These are phyloP conservation scores for Melampsora larici-populina DNA, from an alignment of 1,284 basidiomycete species.

Conservation along the genomic window DNA sequence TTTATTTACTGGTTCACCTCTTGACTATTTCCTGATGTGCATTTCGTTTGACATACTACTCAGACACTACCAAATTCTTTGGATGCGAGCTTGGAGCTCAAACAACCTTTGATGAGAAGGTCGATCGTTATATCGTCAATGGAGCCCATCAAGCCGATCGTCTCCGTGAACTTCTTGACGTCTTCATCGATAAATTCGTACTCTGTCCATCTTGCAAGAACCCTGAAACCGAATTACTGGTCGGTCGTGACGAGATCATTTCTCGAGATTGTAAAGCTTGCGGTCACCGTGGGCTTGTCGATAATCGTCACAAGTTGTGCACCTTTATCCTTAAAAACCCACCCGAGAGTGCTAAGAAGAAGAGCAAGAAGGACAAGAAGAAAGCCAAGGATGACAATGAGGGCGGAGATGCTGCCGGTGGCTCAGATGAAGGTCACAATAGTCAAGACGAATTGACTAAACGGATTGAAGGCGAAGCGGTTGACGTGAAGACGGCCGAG, in stretches of 20 bases:
- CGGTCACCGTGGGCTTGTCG: slow-evolving; percentile 82
- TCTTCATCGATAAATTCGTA: slow-evolving; percentile 97
- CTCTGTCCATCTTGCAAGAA: slow-evolving; percentile 98
- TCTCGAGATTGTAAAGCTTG: slow-evolving; percentile 98
- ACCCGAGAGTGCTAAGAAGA: slow-evolving; percentile 66
- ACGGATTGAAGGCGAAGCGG: slow-evolving; percentile 59
- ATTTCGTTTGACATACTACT: neutral
- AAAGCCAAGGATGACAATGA: slow-evolving; percentile 53
- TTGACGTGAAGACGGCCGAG: slow-evolving; percentile 58
- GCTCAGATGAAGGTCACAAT: slow-evolving; percentile 49
- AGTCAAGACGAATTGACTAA: slow-evolving; percentile 56
- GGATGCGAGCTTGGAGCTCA: slow-evolving; percentile 98
- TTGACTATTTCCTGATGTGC: neutral
- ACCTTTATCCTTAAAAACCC: slow-evolving; percentile 98
- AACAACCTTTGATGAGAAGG: slow-evolving; percentile 91
- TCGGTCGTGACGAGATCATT: slow-evolving; percentile 77
- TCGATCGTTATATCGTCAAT: slow-evolving; percentile 97
- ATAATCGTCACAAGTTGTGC: slow-evolving; percentile 95
- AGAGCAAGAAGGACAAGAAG: slow-evolving; percentile 45
- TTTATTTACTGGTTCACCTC: neutral
- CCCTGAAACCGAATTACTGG: slow-evolving; percentile 93
- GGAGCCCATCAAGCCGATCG: slow-evolving; percentile 89
- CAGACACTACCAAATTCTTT: slow-evolving; percentile 97
- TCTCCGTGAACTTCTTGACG: slow-evolving; percentile 91
- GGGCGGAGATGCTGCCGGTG: slow-evolving; percentile 46